These are phyloP conservation scores for Collybiopsis confluens DNA, from an alignment of 768 basidiomycete species.

Conservation along the genomic window DNA sequence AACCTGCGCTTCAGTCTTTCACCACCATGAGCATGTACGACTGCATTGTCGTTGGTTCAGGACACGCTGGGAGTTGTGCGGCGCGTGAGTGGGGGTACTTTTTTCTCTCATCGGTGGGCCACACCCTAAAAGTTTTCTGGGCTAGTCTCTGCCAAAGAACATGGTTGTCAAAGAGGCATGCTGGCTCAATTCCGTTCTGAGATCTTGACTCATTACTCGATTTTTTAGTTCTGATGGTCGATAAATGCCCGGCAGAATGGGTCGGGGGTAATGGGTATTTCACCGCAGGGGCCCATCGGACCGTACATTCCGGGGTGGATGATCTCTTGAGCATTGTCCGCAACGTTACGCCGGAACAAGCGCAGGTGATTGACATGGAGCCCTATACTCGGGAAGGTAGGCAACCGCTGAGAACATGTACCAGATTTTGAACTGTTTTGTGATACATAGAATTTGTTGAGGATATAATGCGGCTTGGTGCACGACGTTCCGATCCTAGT, in stretches of 20 bases:
- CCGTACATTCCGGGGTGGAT: slow-evolving; percentile 54
- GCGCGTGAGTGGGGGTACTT: too few relatives aligned
- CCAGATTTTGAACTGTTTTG: too few relatives aligned
- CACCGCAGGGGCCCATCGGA: slow-evolving; percentile 66
- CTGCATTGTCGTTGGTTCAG: slow-evolving; percentile 61
- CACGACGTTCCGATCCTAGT: slow-evolving; percentile 41
- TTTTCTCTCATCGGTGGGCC: too few relatives aligned
- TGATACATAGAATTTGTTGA: slow-evolving; percentile 33
- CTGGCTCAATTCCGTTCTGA: too few relatives aligned
- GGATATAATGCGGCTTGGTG: slow-evolving; percentile 60
- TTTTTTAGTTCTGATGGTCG: slow-evolving; percentile 53
- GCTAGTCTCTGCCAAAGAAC: slow-evolving; percentile 54
- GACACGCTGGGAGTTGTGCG: slow-evolving; percentile 65
- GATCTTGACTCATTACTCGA: too few relatives aligned
- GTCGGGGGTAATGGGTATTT: slow-evolving; percentile 70
- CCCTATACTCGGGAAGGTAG: slow-evolving; percentile 44
- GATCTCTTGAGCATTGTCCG: slow-evolving; percentile 55
- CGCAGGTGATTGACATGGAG: slow-evolving; percentile 47
- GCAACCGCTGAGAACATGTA: too few relatives aligned
- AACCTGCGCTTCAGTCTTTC: neutral
- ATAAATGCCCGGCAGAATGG: slow-evolving; percentile 63
- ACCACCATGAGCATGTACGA: slow-evolving; percentile 28
- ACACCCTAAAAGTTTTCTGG: too few relatives aligned
- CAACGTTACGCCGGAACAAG: slow-evolving; percentile 40
- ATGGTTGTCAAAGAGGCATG: slow-evolving; percentile 52